phyloP scores from a whole-genome alignment of 768 basidiomycete genomes.

The Lentinula sp. region DNA sequence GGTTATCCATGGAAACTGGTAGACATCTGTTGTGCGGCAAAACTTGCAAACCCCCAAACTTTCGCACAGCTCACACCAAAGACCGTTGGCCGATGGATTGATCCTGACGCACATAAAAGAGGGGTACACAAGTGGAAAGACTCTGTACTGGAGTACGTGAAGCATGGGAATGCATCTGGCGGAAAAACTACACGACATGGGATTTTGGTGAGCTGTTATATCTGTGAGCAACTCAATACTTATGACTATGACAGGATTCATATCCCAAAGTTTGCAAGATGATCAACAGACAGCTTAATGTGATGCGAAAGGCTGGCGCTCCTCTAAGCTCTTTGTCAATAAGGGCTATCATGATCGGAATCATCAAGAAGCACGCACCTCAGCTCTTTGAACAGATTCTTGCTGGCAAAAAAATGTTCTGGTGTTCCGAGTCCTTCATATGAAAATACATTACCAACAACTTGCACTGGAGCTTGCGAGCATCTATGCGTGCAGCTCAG shows the following conservation, averaged over 20 bases:
- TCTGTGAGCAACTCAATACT: neutral
- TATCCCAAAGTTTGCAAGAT: neutral
- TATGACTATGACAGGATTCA: neutral
- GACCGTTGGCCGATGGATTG: neutral
- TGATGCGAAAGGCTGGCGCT: neutral
- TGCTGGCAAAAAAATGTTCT: conserved; percentile 11
- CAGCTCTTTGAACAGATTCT: conserved; percentile 13
- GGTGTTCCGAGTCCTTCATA: conserved; percentile 13
- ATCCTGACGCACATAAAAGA: neutral
- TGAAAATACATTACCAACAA: neutral
- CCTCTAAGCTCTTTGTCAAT: neutral
- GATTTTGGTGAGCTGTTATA: neutral
- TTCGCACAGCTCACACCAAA: neutral
- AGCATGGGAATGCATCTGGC: neutral
- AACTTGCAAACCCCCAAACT: neutral
- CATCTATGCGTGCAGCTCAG: conserved; percentile 17
- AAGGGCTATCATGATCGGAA: conserved; percentile 1
- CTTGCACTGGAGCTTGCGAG: conserved; percentile 15
- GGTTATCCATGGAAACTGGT: neutral
- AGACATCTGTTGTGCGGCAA: neutral
- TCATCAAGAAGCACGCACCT: conserved; percentile 12
- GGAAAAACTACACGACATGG: neutral
- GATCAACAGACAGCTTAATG: neutral
- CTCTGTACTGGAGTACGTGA: neutral
- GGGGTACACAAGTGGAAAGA: neutral